Conservation (phyloP, 805 yeast species). For the Pichia insulana region DNA sequence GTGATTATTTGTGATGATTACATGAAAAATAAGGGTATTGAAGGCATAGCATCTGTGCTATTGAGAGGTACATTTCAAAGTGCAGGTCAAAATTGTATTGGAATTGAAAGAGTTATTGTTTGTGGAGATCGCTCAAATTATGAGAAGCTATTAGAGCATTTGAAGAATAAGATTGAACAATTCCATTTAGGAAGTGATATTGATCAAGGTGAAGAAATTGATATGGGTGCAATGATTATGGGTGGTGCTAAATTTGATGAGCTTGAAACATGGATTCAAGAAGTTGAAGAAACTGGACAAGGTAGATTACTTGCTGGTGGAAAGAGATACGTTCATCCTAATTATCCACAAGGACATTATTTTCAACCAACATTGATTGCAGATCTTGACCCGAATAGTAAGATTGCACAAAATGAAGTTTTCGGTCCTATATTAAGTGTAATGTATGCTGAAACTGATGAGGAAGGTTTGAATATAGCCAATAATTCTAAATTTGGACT, state of each 20-base stretch:
- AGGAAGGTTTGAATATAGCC: conserved; percentile 67
- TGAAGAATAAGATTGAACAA: conserved; percentile 47
- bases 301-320: conserved; percentile 82
- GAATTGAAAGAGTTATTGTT: conserved; percentile 89
- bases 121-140: conserved; percentile 53
- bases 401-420: conserved; percentile 80
- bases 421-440: conserved; percentile 88
- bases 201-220: conserved; percentile 83
- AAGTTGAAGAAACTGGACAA: conserved; percentile 65
- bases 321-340: conserved; percentile 70
- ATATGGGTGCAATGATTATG: conserved; percentile 93
- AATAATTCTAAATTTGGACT: conserved; percentile 83
- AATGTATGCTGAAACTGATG: conserved; percentile 58
- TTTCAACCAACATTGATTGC: conserved; percentile 83
- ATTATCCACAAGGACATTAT: conserved; percentile 91
- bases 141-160: conserved; percentile 46
- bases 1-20: conserved; percentile 79
- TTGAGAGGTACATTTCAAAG: conserved; percentile 96
- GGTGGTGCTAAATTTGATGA: conserved; percentile 57
- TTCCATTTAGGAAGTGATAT: conserved; percentile 84
- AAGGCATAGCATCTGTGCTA: conserved; percentile 62
- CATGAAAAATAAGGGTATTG: conserved; percentile 36
- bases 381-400: conserved; percentile 71
- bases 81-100: conserved; percentile 97
- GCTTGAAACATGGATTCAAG: conserved; percentile 57